Percentiles rank a stretch among this genome's conserved stretches.
These are phyloP conservation scores for Xerocomus nothofagi DNA, from an alignment of 1,284 basidiomycete species.

Conservation along the genomic window DNA sequence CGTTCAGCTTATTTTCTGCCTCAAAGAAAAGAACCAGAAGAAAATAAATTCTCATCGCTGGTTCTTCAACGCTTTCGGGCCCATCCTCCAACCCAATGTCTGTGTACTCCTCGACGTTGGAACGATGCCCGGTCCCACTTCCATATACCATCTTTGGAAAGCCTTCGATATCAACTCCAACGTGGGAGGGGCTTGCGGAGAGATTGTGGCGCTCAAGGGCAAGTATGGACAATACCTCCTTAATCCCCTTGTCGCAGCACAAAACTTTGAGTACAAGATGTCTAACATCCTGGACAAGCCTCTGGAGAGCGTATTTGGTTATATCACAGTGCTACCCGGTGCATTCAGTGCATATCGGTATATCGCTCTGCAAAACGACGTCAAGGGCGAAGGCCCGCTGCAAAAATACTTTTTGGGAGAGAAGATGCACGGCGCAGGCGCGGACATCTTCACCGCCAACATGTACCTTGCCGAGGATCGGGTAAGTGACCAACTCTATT, in stretches of 20 bases:
- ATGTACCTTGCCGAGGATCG: conserved; percentile 95
- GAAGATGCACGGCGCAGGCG: conserved; percentile 86
- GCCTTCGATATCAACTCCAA: conserved; percentile 96
- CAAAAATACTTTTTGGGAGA: conserved; percentile 96
- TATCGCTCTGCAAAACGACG: conserved; percentile 88
- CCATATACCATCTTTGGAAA: conserved; percentile 97
- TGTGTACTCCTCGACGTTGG: conserved; percentile 95
- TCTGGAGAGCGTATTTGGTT: conserved; percentile 83
- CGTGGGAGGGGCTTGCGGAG: conserved; percentile 96
- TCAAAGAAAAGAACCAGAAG: conserved; percentile 92
- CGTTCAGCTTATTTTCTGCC: conserved; percentile 91
- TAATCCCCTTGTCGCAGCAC: conserved; percentile 87
- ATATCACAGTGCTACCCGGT: conserved; percentile 90
- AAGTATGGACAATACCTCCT: conserved; percentile 74
- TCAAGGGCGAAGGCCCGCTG: conserved; percentile 80
- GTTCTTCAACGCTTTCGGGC: conserved; percentile 89
- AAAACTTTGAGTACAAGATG: conserved; percentile 99
- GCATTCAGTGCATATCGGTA: conserved; percentile 93
- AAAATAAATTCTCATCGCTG: conserved; percentile 94
- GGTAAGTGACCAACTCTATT: conserved; percentile 41
- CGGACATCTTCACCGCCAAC: conserved; percentile 90
- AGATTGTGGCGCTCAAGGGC: conserved; percentile 91
- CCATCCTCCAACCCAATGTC: conserved; percentile 82
- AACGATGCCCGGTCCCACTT: conserved; percentile 86
- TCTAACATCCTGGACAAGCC: conserved; percentile 92